Base-by-base conservation (phyloP, 75 land plant species). In the Ceratopteris richardii region DNA sequence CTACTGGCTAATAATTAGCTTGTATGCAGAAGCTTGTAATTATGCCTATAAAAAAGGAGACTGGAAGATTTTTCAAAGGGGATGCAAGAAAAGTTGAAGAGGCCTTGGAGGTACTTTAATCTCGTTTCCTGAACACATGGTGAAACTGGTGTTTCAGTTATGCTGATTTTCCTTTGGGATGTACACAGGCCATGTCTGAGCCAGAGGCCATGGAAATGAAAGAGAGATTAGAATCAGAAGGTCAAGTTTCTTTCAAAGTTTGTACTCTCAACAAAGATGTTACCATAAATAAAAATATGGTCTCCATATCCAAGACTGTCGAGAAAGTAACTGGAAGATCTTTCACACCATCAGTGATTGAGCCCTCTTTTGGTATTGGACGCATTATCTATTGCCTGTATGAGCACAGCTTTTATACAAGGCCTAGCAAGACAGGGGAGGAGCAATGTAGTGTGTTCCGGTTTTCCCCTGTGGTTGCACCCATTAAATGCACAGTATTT, bases 281-380 rank as follows among this genome's bases (percentile, higher is more conserved):
- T 24, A 56, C 60, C 6, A 84, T 94, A 31, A 89, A 51, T 23
- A 83, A 83, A 69, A 78, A 81, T 43, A 88, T 89, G 98, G 83
- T 86, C n/a, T 64, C 90, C 12, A 88, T 94, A 39, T 84, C 76
- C 3, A 76, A 79, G 66, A 77, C 81, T 66, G 75, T 65, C 24
- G 81, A 73, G 73, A 89, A 83, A 50, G 75, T 78, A 57, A 78
- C 79, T 47, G 84, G 80, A 33, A 78, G 90, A 61, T 77, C 63
- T 33, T 94, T 86, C 44, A 89, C 98, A 10, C 98, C 98, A n/a
- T 88, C 87, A 13, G 90, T 94, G 0, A 94, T 94, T 66, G 96
- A 94, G 50, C 98, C 98, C 21, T 94, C 98, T 16, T 94, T 94
- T 86, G 96, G 98, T 19, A 83, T 94, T 52, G 98, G 98, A 23